Percentiles rank a stretch among this genome's conserved stretches.
Conservation (phyloP, 768 basidiomycete genomes). For the Serendipita sp. region DNA sequence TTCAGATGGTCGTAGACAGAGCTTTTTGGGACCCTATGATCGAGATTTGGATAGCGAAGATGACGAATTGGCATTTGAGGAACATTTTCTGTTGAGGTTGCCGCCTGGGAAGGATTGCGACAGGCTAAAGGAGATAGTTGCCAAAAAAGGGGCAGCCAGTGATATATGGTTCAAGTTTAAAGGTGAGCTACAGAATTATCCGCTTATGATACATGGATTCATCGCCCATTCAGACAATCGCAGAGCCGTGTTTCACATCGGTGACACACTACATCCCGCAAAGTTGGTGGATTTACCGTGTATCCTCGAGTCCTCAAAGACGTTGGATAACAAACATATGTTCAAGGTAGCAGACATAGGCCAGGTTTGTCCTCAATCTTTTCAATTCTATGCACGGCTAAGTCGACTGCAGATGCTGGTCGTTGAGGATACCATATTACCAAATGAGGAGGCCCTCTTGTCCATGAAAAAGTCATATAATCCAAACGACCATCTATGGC, state of each 20-base stretch:
- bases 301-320: conserved; percentile 89
- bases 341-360: conserved; percentile 99
- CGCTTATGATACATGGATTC: conserved; percentile 7
- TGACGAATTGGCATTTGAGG: conserved; percentile 80
- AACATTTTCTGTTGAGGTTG: conserved; percentile 88
- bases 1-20: conserved; percentile 27
- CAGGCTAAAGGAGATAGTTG: conserved; percentile 64
- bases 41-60: conserved; percentile 90
- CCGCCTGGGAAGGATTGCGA: conserved; percentile 73
- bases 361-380: conserved; percentile 41
- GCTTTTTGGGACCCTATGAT: conserved; percentile 83
- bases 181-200: conserved; percentile 30
- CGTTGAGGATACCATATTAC: conserved; percentile 50
- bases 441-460: conserved; percentile 48
- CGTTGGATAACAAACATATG: conserved; percentile 89
- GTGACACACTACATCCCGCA: conserved; percentile 62
- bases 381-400: not conserved
- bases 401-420: conserved; percentile 62
- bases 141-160: conserved; percentile 55
- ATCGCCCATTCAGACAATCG: conserved; percentile 51
- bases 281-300: conserved; percentile 95
- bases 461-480: conserved; percentile 53
- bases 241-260: conserved; percentile 77
- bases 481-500: conserved; percentile 94
- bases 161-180: conserved; percentile 99